These are phyloP conservation scores for Acanthamoeba castellanii DNA, from an alignment of 208 protist species.

Conservation along the genomic window DNA sequence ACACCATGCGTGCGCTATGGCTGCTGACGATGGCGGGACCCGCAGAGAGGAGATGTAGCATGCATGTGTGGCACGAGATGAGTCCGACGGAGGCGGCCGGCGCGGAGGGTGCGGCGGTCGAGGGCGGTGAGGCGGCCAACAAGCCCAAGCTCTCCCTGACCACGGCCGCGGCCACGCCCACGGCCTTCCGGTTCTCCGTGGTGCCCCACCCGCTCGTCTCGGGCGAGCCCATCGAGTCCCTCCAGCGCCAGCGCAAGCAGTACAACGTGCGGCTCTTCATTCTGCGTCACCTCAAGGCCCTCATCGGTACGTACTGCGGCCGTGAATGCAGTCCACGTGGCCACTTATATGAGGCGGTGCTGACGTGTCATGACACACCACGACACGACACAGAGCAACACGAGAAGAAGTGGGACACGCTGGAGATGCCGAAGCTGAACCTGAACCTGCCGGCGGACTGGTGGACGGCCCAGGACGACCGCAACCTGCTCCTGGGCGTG, in stretches of 20 bases:
- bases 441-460: conserved; percentile 12
- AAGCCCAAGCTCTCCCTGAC: neutral
- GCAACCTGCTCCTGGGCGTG: conserved; percentile 73
- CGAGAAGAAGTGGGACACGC: neutral
- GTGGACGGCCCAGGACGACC: conserved; percentile 3
- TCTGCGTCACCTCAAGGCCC: neutral
- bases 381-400: neutral
- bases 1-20: neutral
- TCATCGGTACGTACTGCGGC: neutral
- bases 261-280: conserved; percentile 4
- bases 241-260: conserved; percentile 33
- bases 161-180: neutral
- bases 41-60: neutral
- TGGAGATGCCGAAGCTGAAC: neutral
- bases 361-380: neutral
- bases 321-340: neutral
- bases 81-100: neutral
- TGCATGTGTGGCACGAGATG: conserved; percentile 27
- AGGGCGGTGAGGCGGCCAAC: neutral
- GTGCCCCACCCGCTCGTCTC: neutral
- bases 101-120: neutral
- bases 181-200: neutral
- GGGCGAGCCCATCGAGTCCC: neutral
- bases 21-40: neutral
- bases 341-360: neutral